A percentile compares a stretch with the other conserved stretches of the same genome.
Conservation (phyloP, 169 alveolate genomes). For the Blepharisma undulans region DNA sequence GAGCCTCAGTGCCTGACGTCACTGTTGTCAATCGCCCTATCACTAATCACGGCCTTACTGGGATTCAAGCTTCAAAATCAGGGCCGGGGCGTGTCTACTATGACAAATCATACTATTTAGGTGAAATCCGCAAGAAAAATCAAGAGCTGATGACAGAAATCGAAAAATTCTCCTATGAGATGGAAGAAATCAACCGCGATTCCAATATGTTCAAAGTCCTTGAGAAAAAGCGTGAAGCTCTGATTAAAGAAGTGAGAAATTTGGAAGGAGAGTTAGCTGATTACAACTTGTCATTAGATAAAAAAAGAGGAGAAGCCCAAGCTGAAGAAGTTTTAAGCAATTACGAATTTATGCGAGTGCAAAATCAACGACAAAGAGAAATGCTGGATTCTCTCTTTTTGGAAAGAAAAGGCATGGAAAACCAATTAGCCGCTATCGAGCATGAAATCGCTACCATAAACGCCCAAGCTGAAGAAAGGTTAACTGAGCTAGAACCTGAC, state of each 20-base stretch:
- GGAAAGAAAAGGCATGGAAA: constrained; percentile 86
- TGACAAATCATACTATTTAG: constrained; percentile 70
- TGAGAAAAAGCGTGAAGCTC: constrained; percentile 62
- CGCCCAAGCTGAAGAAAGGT: constrained; percentile 68
- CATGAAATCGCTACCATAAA: constrained; percentile 63
- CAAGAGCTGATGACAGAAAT: constrained; percentile 74
- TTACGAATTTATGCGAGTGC: constrained; percentile 62
- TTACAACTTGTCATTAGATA: constrained; percentile 90
- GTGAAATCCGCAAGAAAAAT: constrained; percentile 58
- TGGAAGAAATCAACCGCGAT: constrained; percentile 76
- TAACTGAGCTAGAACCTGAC: constrained; percentile 87
- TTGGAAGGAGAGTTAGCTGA: constrained; percentile 93
- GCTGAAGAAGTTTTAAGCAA: constrained; percentile 89
- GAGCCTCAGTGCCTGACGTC: constrained; percentile 37
- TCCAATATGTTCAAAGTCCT: constrained; percentile 63
- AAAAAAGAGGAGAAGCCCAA: constrained; percentile 83
- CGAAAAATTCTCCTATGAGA: constrained; percentile 72
- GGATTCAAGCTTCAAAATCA: constrained; percentile 61
- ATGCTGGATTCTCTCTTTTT: constrained; percentile 84
- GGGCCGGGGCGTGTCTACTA: constrained; percentile 74
- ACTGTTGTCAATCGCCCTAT: constrained; percentile 84
- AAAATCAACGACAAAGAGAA: constrained; percentile 82
- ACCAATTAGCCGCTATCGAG: constrained; percentile 73
- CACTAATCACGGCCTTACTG: constrained; percentile 83
- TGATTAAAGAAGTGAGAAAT: constrained; percentile 58